Conservation (phyloP, 768 basidiomycete genomes). For the Termitomyces sp. region DNA sequence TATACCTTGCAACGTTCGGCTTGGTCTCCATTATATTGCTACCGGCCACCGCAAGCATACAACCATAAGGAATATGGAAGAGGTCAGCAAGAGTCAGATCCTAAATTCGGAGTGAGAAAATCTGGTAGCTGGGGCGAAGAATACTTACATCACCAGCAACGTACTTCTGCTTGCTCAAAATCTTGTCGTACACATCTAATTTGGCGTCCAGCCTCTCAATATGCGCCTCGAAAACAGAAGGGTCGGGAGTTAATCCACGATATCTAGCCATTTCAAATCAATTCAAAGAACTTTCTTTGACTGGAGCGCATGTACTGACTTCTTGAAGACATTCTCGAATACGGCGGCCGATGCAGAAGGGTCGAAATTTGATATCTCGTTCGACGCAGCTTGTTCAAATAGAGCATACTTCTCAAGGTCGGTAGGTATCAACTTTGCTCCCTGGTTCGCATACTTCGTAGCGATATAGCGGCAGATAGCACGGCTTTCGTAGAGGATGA, state of each 20-base stretch:
- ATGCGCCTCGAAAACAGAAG: constrained; percentile 29
- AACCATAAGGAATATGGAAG: constrained; percentile 37
- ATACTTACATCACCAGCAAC: constrained; percentile 50
- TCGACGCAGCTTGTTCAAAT: constrained; percentile 47
- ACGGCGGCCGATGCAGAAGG: constrained; percentile 34
- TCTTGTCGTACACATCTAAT: constrained; percentile 50
- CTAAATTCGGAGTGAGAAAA: constrained; percentile 21
- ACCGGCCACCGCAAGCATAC: constrained; percentile 19
- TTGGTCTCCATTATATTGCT: constrained; percentile 24
- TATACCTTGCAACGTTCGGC: constrained; percentile 42
- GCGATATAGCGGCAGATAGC: constrained; percentile 49
- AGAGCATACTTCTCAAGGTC: constrained; percentile 32
- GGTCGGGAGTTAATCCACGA: constrained; percentile 40
- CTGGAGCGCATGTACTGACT: constrained; percentile 24
- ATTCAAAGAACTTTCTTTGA: neutral
- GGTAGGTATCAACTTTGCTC: constrained; percentile 44
- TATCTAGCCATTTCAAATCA: constrained; percentile 24
- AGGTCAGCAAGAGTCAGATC: constrained; percentile 41
- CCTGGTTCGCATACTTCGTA: constrained; percentile 42
- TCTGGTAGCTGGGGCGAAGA: constrained; percentile 37
- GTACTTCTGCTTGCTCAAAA: constrained; percentile 52
- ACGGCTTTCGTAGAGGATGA: constrained; percentile 34
- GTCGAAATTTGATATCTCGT: constrained; percentile 53
- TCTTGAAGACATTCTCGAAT: constrained; percentile 46
- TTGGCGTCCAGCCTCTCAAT: constrained; percentile 28